phyloP scores from a whole-genome alignment of 202 grass and related monocot genomes.

The Schoenoplectus tabernaemontani region DNA sequence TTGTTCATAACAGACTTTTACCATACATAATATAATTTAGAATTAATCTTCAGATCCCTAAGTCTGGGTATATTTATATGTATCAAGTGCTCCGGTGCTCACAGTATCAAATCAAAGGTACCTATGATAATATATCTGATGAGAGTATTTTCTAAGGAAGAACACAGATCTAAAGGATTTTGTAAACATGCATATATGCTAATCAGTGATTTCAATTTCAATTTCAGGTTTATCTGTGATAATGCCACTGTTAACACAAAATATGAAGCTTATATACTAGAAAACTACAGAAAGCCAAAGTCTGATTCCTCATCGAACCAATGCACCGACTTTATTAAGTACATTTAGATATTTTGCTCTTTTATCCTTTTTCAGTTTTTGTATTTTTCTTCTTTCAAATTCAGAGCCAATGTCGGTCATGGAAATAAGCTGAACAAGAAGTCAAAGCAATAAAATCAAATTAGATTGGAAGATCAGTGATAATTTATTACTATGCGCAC shows the following conservation, averaged over 20 bases:
- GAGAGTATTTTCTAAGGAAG: too few species aligned
- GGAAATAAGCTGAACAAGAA: neutral
- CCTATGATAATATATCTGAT: neutral
- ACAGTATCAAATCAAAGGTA: conserved; percentile 95
- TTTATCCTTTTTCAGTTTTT: neutral
- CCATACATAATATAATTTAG: conserved; percentile 3
- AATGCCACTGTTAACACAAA: conserved; percentile 67
- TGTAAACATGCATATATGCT: neutral
- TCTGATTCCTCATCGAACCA: conserved; percentile 68
- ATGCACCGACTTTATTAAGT: conserved; percentile 77
- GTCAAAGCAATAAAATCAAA: neutral
- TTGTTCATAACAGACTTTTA: neutral
- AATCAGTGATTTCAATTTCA: conserved; percentile 15
- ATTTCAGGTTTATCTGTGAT: conserved; percentile 71
- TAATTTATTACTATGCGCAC: neutral
- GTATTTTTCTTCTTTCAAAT: neutral
- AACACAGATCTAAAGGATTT: too few species aligned
- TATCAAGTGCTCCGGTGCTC: conserved; percentile 95
- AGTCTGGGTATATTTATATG: conserved; percentile 90
- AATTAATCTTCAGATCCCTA: conserved; percentile 46
- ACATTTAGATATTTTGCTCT: neutral
- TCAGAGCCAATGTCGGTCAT: neutral
- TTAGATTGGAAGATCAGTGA: neutral
- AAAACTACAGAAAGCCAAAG: conserved; percentile 52
- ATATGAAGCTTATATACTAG: conserved; percentile 79